Percentiles rank a stretch among this genome's conserved stretches.
Conservation (phyloP, 1,139 yeast species). For the Magnusiomyces suaveolens region DNA sequence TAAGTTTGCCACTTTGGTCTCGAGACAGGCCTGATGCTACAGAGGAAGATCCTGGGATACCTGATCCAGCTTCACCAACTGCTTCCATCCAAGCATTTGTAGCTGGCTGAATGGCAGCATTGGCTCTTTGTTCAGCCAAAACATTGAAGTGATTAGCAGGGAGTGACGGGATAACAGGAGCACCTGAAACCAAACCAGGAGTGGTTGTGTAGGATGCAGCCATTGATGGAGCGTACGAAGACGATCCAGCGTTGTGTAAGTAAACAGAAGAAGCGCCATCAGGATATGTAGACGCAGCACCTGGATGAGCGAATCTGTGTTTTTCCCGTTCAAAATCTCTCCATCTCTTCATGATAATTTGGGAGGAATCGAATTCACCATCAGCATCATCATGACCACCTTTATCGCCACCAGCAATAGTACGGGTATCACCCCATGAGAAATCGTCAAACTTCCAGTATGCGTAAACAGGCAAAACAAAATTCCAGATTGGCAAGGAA, state of each 20-base stretch:
- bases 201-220: not conserved
- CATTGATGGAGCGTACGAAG: not conserved
- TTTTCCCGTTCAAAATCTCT: slow-evolving; percentile 75
- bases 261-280: not conserved
- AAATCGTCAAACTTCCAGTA: slow-evolving; percentile 97
- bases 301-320: slow-evolving; percentile 10
- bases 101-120: not conserved
- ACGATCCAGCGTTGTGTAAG: not conserved
- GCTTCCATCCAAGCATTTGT: slow-evolving; percentile 1
- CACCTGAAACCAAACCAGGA: not conserved
- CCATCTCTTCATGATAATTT: slow-evolving; percentile 88
- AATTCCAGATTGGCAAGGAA: slow-evolving; percentile 93
- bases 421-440: slow-evolving; percentile 97
- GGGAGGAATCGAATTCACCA: slow-evolving; percentile 83
- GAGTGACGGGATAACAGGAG: not conserved
- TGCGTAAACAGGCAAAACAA: slow-evolving; percentile 79
- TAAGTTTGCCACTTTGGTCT: not conserved
- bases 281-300: not conserved
- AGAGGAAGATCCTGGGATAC: not conserved
- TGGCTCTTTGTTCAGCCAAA: not conserved
- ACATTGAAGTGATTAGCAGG: not conserved
- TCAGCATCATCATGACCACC: slow-evolving; percentile 59
- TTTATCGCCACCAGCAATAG: slow-evolving; percentile 58
- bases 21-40: not conserved
- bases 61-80: not conserved